Evolutionary conservation across 1,284 basidiomycete species (phyloP).

Genomic region (Pholiota adiposa): DNA sequence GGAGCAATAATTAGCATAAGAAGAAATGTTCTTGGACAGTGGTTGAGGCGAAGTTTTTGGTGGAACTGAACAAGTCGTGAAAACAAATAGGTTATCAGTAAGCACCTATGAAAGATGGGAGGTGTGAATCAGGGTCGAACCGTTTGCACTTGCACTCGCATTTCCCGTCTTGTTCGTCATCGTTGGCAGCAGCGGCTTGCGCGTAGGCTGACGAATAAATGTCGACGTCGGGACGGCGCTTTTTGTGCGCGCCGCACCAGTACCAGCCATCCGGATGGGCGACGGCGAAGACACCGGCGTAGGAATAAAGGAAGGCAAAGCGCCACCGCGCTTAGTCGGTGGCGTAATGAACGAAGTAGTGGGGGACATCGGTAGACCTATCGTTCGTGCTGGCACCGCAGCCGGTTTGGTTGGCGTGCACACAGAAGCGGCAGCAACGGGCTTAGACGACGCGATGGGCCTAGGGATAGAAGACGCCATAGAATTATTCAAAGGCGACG

Average conservation of each 20-base stretch:
- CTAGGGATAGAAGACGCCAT: conserved; percentile 14
- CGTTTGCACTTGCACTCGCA: conserved; percentile 42
- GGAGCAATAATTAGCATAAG: neutral
- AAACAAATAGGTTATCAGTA: conserved; percentile 43
- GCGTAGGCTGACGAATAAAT: conserved; percentile 57
- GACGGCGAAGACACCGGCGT: conserved; percentile 48
- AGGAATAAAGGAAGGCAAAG: conserved; percentile 54
- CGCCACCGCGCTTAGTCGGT: conserved; percentile 51
- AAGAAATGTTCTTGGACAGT: neutral
- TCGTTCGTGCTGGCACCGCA: conserved; percentile 16
- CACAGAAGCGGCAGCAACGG: conserved; percentile 43
- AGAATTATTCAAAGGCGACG: conserved; percentile 19
- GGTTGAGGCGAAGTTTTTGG: neutral
- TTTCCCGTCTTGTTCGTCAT: conserved; percentile 15
- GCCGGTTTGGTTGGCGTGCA: conserved; percentile 25
- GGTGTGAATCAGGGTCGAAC: conserved; percentile 60
- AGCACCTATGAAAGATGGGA: conserved; percentile 54
- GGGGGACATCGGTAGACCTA: conserved; percentile 21
- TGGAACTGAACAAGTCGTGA: conserved; percentile 30
- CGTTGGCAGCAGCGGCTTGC: conserved; percentile 36
- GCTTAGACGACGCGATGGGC: conserved; percentile 20
- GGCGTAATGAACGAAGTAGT: conserved; percentile 38
- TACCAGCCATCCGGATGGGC: conserved; percentile 27
- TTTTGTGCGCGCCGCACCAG: neutral
- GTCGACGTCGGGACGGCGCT: conserved; percentile 36